Conservation (phyloP, 2,329 filamentous ascomycete species). For the Pseudogymnoascus sp. region DNA sequence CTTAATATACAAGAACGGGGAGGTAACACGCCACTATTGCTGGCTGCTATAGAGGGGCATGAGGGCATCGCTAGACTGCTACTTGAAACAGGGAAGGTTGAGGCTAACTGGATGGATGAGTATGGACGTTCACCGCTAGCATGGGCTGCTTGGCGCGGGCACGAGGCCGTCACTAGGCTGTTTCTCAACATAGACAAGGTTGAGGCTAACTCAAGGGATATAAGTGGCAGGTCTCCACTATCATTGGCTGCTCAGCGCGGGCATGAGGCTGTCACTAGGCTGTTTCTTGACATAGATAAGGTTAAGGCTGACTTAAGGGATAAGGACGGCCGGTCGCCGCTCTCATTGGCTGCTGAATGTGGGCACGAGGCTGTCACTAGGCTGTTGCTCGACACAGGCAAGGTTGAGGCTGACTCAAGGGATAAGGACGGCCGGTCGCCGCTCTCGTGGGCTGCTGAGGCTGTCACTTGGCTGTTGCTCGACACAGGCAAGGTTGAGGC, state of each 20-base stretch:
- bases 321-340: neutral
- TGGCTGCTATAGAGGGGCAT: no score
- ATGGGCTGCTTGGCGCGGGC: no score
- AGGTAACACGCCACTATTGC: neutral
- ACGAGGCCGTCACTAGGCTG: no score
- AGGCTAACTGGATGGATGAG: neutral
- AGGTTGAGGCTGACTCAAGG: no score
- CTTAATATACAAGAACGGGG: neutral
- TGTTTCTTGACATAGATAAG: neutral
- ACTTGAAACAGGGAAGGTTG: neutral
- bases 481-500: neutral
- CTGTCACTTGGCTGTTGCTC: neutral
- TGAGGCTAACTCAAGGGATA: neutral
- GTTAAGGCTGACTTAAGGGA: neutral
- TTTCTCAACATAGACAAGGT: no score
- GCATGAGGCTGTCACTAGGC: neutral
- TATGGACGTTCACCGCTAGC: no score
- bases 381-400: no score
- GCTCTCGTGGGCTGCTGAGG: neutral
- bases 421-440: neutral
- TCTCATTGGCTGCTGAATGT: no score
- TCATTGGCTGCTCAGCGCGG: neutral
- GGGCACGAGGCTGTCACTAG: no score
- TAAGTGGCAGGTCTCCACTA: neutral
- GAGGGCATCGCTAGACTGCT: neutral